A percentile compares a stretch with the other conserved stretches of the same genome.
These are phyloP conservation scores for Alternaria sp. DNA, from an alignment of 2,329 filamentous ascomycete genomes.

Conservation along the genomic window DNA sequence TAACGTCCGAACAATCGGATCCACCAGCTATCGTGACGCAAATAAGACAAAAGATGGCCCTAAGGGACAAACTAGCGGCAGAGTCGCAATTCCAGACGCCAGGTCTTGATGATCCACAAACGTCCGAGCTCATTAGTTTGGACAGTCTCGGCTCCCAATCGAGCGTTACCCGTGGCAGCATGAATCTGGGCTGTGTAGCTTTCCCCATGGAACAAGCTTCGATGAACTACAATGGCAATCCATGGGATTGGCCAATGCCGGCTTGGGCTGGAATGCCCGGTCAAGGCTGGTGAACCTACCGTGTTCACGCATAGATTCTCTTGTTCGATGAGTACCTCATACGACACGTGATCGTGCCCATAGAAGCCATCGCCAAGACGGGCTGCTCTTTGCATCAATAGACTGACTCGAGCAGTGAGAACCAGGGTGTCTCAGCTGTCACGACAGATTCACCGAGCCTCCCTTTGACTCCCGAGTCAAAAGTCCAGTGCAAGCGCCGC, in stretches of 20 bases:
- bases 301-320: neutral
- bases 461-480: neutral
- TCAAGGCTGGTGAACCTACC: slow-evolving; percentile 7
- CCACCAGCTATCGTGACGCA: slow-evolving; percentile 14
- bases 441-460: neutral
- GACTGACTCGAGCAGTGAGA: neutral
- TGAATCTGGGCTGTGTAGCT: neutral
- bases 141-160: neutral
- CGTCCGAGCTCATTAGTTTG: neutral
- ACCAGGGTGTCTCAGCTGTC: neutral
- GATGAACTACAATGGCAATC: neutral
- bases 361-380: neutral
- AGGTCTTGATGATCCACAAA: neutral
- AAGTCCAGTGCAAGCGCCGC: neutral
- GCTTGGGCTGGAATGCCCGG: slow-evolving; percentile 9
- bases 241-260: slow-evolving; percentile 11
- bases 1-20: neutral
- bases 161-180: neutral
- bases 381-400: neutral
- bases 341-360: neutral
- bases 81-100: neutral
- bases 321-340: neutral
- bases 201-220: slow-evolving; percentile 4
- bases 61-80: neutral
- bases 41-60: slow-evolving; percentile 4